phyloP scores from a whole-genome alignment of 257 asterid species.

The Nicotiana noctiflora region DNA sequence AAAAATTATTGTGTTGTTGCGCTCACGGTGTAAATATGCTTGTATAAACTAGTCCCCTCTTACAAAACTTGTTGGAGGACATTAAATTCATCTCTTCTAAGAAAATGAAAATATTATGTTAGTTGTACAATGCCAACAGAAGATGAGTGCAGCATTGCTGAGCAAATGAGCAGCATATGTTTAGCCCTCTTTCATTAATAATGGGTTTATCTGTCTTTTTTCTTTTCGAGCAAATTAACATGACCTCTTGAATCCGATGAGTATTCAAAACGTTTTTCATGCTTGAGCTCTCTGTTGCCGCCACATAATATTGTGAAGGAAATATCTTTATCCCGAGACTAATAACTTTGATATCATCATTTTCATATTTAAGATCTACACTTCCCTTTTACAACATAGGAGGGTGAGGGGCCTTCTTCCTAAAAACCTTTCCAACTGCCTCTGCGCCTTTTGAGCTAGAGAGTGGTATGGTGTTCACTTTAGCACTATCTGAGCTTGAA shows the following conservation, averaged over 20 bases:
- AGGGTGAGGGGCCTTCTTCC: background rate
- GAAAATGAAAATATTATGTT: background rate
- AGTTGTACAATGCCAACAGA: background rate
- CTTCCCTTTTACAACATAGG: background rate
- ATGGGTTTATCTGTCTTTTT: background rate
- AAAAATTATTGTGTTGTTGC: background rate
- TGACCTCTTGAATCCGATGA: background rate
- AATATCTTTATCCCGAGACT: background rate
- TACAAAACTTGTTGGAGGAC: background rate
- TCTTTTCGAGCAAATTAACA: background rate
- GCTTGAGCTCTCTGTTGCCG: background rate
- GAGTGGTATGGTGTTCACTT: background rate
- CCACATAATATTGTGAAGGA: background rate
- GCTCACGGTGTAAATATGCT: background rate
- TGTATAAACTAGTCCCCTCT: background rate
- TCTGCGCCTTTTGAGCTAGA: too few species aligned
- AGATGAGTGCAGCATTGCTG: background rate
- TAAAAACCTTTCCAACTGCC: background rate
- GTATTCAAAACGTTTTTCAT: background rate
- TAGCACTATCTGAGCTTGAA: background rate
- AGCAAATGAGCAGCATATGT: background rate
- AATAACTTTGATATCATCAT: background rate
- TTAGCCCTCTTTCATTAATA: background rate
- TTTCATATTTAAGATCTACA: background rate
- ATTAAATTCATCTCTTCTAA: background rate